Conservation (phyloP, 192 early-diverging fungal genomes). For the Entomortierella parvispora region DNA sequence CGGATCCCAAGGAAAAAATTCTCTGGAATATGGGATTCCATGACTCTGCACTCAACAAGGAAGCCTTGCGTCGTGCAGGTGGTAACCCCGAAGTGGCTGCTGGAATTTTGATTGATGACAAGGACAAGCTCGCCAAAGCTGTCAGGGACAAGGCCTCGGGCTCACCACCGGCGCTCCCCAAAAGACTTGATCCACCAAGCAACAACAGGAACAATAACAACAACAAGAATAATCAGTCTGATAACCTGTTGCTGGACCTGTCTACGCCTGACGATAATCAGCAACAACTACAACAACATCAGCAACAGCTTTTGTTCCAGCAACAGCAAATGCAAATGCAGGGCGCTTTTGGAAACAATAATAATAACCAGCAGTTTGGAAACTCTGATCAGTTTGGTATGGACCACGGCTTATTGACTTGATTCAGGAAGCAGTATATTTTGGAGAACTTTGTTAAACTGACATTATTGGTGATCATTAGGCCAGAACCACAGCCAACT, state of each 20-base stretch:
- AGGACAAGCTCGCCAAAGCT: constrained; percentile 36
- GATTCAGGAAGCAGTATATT: no score
- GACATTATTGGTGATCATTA: not conserved
- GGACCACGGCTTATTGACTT: not conserved
- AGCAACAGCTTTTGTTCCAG: constrained; percentile 42
- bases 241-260: constrained; percentile 42
- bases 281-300: constrained; percentile 34
- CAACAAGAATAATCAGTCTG: not conserved
- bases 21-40: constrained; percentile 81
- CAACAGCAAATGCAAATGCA: constrained; percentile 44
- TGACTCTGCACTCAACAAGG: constrained; percentile 70
- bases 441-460: not conserved
- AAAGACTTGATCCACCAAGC: constrained; percentile 39
- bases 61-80: constrained; percentile 73
- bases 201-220: constrained; percentile 37
- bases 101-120: constrained; percentile 64
- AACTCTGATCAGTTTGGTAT: constrained; percentile 42
- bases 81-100: constrained; percentile 83
- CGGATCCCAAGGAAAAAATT: constrained; percentile 68
- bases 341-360: constrained; percentile 27
- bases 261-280: constrained; percentile 32
- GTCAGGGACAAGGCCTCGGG: constrained; percentile 31
- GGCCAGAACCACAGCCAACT: constrained; percentile 49
- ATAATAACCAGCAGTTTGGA: no score
- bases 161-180: constrained; percentile 32